Percentiles rank a stretch among this genome's conserved stretches.
Evolutionary conservation across 768 basidiomycete genomes (phyloP).

Genomic region (Termitomyces sp.): DNA sequence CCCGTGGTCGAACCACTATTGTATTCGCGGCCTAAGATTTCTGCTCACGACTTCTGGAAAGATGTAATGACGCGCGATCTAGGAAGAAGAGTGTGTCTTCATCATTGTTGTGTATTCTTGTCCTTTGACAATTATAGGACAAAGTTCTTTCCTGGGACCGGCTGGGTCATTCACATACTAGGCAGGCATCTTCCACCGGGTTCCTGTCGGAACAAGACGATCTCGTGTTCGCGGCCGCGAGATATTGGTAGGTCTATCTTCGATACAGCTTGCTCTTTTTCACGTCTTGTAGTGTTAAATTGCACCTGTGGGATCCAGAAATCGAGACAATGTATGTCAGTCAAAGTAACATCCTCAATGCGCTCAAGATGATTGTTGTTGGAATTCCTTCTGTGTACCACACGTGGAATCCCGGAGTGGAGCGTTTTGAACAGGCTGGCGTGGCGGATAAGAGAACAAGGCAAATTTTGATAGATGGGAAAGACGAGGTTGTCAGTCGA

Average conservation of each 20-base stretch:
- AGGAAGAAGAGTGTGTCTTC: conserved; percentile 16
- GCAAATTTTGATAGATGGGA: conserved; percentile 46
- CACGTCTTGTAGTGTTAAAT: conserved; percentile 36
- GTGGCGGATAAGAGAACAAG: conserved; percentile 26
- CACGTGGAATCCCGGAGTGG: conserved; percentile 49
- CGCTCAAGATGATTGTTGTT: conserved; percentile 50
- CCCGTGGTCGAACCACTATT: conserved; percentile 17
- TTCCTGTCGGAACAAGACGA: conserved; percentile 68
- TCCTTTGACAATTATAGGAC: conserved; percentile 26
- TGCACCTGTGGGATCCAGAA: conserved; percentile 32
- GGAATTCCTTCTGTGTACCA: conserved; percentile 66
- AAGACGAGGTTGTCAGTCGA: conserved; percentile 45
- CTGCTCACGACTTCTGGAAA: conserved; percentile 12
- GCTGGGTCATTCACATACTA: conserved; percentile 28
- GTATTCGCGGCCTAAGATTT: not conserved
- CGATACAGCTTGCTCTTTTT: not conserved
- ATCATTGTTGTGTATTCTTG: not conserved
- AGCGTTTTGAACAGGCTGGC: conserved; percentile 50
- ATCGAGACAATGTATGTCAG: conserved; percentile 37
- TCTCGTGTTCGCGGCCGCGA: conserved; percentile 46
- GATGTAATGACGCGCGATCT: conserved; percentile 17
- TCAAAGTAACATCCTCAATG: conserved; percentile 41
- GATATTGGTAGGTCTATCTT: conserved; percentile 45
- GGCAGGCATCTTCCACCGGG: conserved; percentile 32
- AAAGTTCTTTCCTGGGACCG: conserved; percentile 61